Evolutionary conservation across 352 stramenopile species (phyloP), one percentile per base, ranked within the genome.

Genomic region (Globisporangium orthogonon): DNA sequence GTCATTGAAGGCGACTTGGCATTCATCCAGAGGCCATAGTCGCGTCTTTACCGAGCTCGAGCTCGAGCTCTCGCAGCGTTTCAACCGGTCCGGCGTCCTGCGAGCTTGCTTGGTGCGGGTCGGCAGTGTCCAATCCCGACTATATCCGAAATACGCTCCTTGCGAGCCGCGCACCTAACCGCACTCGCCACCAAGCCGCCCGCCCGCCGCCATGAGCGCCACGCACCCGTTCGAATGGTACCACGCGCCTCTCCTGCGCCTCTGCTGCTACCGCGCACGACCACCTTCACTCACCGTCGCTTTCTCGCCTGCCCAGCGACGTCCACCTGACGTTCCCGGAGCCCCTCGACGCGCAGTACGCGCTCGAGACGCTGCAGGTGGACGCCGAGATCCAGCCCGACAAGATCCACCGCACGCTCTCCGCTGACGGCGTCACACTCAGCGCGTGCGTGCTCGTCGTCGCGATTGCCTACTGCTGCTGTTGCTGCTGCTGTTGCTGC

Each of bases 301-400:
- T 7, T 10, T 40, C 11, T 43, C 37, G 10, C 37, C 5, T 13
- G 10, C 37, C 17, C 11, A 93, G 80, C 50, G 69, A 90, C 13
- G 76, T 91, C 52, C 70, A 60, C 17, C 56, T 94, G 61, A 72
- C 60, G 52, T 94, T 91, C 60, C 78, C 79, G 7, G 76, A 82
- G 33, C 63, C 73, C 3, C 67, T 82, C 33, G 83, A 91, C 56
- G 83, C 83, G 7, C 56, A 81, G 63, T 74, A 88, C 58, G 85
- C 81, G 41, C 73, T 87, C 56, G 71, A 87, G 61, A 92, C 80
- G 56, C 76, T 95, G n/a, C 71, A 87, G 62, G 85, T 95, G n/a
- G 85, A 95, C 67, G 75, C 76, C 33, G 85, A 95, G 71, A 81
- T 95, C 50, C 84, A 92, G 55, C 85, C 85, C 0, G 81, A 91